Evolutionary conservation across 305 asterid species (phyloP), one percentile per base, ranked within the genome.

Genomic region (Solanum chacoense): DNA sequence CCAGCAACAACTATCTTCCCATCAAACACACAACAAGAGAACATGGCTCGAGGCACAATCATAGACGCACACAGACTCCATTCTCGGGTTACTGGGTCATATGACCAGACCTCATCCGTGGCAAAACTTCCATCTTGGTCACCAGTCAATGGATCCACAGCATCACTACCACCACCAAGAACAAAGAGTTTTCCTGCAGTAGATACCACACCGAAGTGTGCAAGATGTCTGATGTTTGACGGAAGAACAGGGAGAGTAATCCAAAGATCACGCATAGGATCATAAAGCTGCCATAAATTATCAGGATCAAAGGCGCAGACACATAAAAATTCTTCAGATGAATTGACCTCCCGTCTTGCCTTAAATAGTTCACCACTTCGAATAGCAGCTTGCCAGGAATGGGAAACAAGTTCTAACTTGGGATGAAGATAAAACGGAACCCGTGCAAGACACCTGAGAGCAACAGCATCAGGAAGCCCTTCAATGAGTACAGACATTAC

Each of bases 81-180:
- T 38, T 63, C 90, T 89, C 98, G 91, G 40, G 88, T 88, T 22
- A 95, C 90, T 0, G 98, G 98, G 87, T 98, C 95, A 36, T 95
- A 98, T 0, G 98, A 95, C 99, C 99, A 98, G 11, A 96, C 99
- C 90, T 95, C 98, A 72, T 96, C 91, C 1, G 99, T 95, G 5
- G 99, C 98, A 86, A 98, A 98, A 75, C 98, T 95, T 37, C 99
- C 99, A 20, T 96, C 99, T 87, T 96, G 99, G 84, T 98, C 99
- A 35, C 99, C 99, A 0, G 98, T 97, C 88, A 91, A 85, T 6
- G 99, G 98, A 88, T 98, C 99, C 84, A 98, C 99, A 5, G 98
- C 99, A 59, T 98, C 99, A 65, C 99, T 98, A 38, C 96, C 95
- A 42, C 99, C 99, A 59, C 99, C 99, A 2, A 98, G 96, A 28